Conservation (phyloP, 208 protist species). For the Leishmania guyanensis region DNA sequence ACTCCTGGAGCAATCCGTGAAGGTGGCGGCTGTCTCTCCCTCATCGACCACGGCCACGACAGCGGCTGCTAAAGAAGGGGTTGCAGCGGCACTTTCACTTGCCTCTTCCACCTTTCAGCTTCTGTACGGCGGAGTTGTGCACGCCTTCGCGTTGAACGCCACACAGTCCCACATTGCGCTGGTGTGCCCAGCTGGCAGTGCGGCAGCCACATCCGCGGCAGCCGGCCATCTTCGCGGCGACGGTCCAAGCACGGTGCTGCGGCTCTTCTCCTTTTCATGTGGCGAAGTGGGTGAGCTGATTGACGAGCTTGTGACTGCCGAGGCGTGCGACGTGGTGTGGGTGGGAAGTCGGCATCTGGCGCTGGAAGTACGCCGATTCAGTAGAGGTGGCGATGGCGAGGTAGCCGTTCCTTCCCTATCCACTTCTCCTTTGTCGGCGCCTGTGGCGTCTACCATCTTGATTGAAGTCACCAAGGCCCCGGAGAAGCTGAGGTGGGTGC, state of each 20-base stretch:
- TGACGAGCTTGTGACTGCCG: constrained; percentile 40
- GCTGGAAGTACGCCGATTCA: constrained; percentile 16
- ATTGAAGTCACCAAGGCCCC: constrained; percentile 19
- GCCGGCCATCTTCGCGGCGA: neutral
- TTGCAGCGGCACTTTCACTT: neutral
- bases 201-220: constrained; percentile 10
- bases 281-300: constrained; percentile 55
- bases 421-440: neutral
- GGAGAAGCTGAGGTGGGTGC: constrained; percentile 13
- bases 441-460: constrained; percentile 12
- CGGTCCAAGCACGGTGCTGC: constrained; percentile 14
- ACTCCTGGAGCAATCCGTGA: constrained; percentile 3
- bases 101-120: constrained; percentile 16
- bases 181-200: constrained; percentile 23
- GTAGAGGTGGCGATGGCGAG: neutral
- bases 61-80: neutral
- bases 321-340: constrained; percentile 53
- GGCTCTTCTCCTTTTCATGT: constrained; percentile 25
- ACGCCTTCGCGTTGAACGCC: constrained; percentile 35
- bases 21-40: neutral
- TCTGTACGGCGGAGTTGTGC: constrained; percentile 43
- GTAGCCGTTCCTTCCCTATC: neutral
- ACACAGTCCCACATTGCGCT: constrained; percentile 33
- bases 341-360: constrained; percentile 31
- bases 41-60: neutral